A percentile compares a stretch with the other conserved stretches of the same genome.
phyloP scores from a whole-genome alignment of 176 grass and related monocot genomes.

The Musa troglodytarum region DNA sequence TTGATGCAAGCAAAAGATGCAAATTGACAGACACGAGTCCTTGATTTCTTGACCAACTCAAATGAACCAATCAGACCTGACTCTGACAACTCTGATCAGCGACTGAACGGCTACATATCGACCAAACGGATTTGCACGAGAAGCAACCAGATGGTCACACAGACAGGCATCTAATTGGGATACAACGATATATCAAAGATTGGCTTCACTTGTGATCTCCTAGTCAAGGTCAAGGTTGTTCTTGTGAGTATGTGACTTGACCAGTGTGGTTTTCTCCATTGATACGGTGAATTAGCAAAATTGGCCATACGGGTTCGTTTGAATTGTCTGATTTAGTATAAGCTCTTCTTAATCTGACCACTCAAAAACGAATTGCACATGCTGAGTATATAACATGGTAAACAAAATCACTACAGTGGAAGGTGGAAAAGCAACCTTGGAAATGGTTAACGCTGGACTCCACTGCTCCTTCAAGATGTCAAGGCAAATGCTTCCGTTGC shows the following conservation, averaged over 20 bases:
- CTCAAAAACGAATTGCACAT: neutral
- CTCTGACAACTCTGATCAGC: too few species aligned
- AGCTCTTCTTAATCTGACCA: too few species aligned
- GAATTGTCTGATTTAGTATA: too few species aligned
- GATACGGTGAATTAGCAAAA: neutral
- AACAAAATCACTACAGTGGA: neutral
- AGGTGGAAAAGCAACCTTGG: neutral
- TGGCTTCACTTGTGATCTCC: too few species aligned
- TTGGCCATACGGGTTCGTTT: neutral
- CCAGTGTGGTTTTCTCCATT: too few species aligned
- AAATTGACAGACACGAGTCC: neutral
- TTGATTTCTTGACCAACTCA: neutral
- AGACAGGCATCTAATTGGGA: too few species aligned
- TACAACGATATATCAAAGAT: too few species aligned
- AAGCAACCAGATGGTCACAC: too few species aligned
- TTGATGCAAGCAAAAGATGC: neutral
- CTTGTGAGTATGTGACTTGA: too few species aligned
- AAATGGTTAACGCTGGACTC: constrained; percentile 8
- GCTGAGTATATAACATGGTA: neutral
- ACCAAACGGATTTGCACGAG: neutral
- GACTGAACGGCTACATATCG: neutral
- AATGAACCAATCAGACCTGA: neutral
- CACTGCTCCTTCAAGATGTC: constrained; percentile 5
- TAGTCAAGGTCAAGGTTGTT: too few species aligned
- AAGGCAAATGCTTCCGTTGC: constrained; percentile 1